Evolutionary conservation across 352 stramenopile genomes (phyloP), one percentile per base, ranked within the genome.

Genomic region (Phytophthora rubi): DNA sequence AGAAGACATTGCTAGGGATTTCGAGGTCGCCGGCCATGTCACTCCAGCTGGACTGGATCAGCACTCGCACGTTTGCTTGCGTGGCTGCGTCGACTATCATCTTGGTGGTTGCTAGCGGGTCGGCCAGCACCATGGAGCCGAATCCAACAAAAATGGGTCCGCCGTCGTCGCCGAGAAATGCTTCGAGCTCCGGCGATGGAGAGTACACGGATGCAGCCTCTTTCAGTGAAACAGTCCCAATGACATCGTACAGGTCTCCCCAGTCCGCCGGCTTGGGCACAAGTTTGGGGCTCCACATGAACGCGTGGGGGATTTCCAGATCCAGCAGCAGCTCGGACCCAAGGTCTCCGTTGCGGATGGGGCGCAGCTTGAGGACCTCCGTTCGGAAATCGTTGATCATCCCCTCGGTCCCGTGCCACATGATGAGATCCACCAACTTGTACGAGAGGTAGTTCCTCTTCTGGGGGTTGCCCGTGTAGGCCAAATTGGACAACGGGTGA

Each of bases 61-160:
- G 51, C 45, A 98, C 87, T 7, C 94, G 83, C 15, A 82, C 83
- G 23, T 89, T 84, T 26, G 81, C 80, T 26, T 53, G 65, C 10
- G 73, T 76, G 0, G 88, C 88, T 2, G 83, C 83, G 30, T 95
- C 93, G n/a, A 90, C 81, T 65, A 96, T 91, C 67, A 98, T 97
- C 18, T 80, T 82, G 13, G 75, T 90, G 16, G 81, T 84, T 15
- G 86, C 72, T 16, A 70, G 47, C 1, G 89, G 81, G 42, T 98
- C 79, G 16, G 86, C 73, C 23, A 98, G 84, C 4, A 98, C 80
- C 93, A 98, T 98, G 4, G 77, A 93, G 5, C 95, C 95, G 76
- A 98, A 98, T 0, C 95, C 95, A 37, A 98, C 86, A 59, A 97
- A 98, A 58, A 98, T 92, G 1, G 94, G 93, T 6, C 83, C 83